Conservation (phyloP, 495 filamentous ascomycete genomes). For the Penicillium angulare region DNA sequence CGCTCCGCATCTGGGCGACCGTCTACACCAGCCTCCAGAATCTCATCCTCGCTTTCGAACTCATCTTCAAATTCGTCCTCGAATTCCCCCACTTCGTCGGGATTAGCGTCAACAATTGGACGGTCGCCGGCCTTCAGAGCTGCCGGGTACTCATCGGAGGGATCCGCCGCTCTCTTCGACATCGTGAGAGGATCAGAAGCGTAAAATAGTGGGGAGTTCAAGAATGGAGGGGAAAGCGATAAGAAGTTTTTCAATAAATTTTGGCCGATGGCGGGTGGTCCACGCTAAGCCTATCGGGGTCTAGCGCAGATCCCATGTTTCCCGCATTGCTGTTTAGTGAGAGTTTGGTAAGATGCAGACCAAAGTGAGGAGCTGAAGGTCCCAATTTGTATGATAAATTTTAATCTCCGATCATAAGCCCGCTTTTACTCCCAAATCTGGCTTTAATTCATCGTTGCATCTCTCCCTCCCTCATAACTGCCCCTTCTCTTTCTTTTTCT, state of each 20-base stretch:
- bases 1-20: conserved; percentile 89
- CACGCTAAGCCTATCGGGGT: conserved; percentile 40
- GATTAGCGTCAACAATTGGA: conserved; percentile 46
- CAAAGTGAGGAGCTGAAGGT: neutral
- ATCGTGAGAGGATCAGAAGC: conserved; percentile 41
- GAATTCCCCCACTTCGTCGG: conserved; percentile 77
- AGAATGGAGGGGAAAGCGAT: conserved; percentile 16
- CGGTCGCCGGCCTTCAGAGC: conserved; percentile 70
- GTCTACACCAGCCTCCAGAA: conserved; percentile 91
- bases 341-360: too few species aligned
- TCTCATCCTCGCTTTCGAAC: conserved; percentile 94
- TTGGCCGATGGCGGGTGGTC: conserved; percentile 22
- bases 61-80: conserved; percentile 97
- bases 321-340: conserved; percentile 11
- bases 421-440: neutral
- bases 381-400: neutral
- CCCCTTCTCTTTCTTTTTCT: neutral
- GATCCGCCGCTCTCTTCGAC: conserved; percentile 67
- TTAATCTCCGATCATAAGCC: neutral
- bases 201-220: conserved; percentile 8
- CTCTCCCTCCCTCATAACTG: neutral
- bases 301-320: conserved; percentile 37
- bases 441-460: neutral
- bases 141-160: conserved; percentile 48
- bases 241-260: conserved; percentile 37